Evolutionary conservation across 192 early-diverging fungal genomes (phyloP).

Genomic region (Rhizoclosmatium globosum): DNA sequence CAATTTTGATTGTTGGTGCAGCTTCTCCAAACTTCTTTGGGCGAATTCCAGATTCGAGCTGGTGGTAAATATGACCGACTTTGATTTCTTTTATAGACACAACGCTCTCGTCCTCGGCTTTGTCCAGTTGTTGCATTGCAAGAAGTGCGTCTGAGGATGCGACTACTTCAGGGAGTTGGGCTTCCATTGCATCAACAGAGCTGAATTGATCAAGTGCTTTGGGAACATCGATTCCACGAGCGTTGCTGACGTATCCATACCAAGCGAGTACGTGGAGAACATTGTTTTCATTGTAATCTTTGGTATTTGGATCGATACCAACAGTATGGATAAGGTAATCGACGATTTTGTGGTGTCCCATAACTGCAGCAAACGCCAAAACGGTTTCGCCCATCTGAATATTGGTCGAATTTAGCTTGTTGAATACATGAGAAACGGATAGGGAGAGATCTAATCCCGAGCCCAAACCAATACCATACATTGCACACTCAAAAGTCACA

Average conservation of each 20-base stretch:
- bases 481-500: too few relatives aligned
- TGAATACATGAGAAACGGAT: neutral
- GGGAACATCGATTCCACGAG: constrained; percentile 16
- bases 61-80: constrained; percentile 28
- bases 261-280: constrained; percentile 41
- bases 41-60: constrained; percentile 23
- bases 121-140: neutral
- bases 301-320: constrained; percentile 30
- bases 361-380: constrained; percentile 38
- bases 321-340: constrained; percentile 39
- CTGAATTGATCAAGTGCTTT: neutral
- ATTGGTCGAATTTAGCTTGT: neutral
- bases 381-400: constrained; percentile 37
- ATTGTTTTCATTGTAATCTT: constrained; percentile 40
- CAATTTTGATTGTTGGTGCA: neutral
- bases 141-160: neutral
- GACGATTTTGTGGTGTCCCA: constrained; percentile 27
- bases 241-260: constrained; percentile 31
- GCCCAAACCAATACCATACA: neutral
- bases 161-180: neutral
- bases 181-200: neutral
- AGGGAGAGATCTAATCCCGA: neutral
- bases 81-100: neutral
- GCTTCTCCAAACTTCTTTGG: neutral
- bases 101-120: constrained; percentile 5